Evolutionary conservation across 495 filamentous ascomycete genomes (phyloP).

Genomic region (Pseudoneurospora amorphoporcata): DNA sequence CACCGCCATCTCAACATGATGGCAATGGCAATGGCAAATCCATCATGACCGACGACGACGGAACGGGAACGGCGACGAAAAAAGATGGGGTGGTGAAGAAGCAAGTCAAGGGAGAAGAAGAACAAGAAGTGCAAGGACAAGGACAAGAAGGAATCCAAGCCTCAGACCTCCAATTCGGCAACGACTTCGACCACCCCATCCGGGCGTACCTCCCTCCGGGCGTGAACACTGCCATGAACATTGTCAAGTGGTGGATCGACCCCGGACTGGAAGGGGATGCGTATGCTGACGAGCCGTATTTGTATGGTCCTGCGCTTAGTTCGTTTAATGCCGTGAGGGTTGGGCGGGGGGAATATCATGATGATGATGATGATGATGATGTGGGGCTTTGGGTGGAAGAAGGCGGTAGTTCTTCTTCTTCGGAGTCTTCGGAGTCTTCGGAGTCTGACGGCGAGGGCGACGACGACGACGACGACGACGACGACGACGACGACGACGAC

Average conservation of each 20-base stretch:
- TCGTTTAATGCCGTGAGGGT: conserved; percentile 64
- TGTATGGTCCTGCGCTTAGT: conserved; percentile 68
- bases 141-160: conserved; percentile 42
- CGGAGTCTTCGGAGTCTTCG: no score
- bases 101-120: not conserved
- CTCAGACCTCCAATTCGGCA: conserved; percentile 74
- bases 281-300: conserved; percentile 73
- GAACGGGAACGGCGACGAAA: not conserved
- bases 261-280: conserved; percentile 79
- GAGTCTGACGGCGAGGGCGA: not conserved
- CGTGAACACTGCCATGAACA: conserved; percentile 66
- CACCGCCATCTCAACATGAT: no score
- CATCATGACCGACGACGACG: not conserved
- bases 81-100: not conserved
- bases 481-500: conserved; percentile 1
- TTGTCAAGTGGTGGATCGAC: conserved; percentile 80
- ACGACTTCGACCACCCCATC: conserved; percentile 85
- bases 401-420: conserved; percentile 25
- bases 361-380: conserved; percentile 25
- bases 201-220: conserved; percentile 77
- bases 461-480: conserved; percentile 46
- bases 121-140: not conserved
- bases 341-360: conserved; percentile 36
- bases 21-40: no score
- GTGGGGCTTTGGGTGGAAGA: conserved; percentile 51